Conservation (phyloP, 768 basidiomycete species). For the Mycena pura region DNA sequence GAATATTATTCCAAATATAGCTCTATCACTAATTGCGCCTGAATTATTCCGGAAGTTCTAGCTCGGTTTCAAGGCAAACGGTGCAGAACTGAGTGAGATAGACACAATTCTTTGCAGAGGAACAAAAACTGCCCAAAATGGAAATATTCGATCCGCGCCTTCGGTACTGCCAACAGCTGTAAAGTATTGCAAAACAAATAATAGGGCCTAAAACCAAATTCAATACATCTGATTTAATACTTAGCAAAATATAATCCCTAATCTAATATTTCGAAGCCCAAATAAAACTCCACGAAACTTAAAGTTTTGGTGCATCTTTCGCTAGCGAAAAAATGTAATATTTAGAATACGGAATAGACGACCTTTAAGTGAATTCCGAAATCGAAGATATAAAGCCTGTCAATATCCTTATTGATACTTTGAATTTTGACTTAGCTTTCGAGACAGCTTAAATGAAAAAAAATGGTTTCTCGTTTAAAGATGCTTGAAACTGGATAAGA, state of each 20-base stretch:
- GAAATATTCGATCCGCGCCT: too few species aligned
- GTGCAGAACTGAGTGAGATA: too few species aligned
- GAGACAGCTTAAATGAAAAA: background rate
- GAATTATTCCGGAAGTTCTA: too few species aligned
- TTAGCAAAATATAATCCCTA: background rate
- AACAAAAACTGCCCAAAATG: too few species aligned
- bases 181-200: background rate
- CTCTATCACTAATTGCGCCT: too few species aligned
- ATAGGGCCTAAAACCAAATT: background rate
- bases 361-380: background rate
- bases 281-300: background rate
- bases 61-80: too few species aligned
- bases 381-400: background rate
- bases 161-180: too few species aligned
- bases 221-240: background rate
- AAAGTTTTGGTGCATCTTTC: background rate
- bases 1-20: too few species aligned
- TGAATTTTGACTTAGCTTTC: background rate
- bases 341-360: background rate
- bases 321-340: background rate
- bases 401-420: background rate
- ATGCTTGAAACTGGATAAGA: too few species aligned
- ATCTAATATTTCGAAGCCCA: background rate
- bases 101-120: too few species aligned
- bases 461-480: too few species aligned